Conservation (phyloP, 169 alveolate species). For the Blepharisma undulans region DNA sequence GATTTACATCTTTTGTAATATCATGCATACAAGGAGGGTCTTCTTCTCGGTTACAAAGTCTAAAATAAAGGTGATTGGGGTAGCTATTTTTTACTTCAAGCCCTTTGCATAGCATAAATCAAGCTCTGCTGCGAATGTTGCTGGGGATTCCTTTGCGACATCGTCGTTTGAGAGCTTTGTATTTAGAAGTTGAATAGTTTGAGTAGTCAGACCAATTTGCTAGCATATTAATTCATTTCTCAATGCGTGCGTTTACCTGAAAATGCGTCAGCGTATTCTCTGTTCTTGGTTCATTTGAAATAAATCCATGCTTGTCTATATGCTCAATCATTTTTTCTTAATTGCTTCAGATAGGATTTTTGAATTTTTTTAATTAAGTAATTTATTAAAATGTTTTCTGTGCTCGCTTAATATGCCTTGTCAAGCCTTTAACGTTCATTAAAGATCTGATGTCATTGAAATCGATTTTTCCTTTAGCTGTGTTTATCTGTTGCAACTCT, state of each 20-base stretch:
- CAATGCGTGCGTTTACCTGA: conserved; percentile 14
- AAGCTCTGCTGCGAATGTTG: conserved; percentile 66
- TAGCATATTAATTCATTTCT: conserved; percentile 16
- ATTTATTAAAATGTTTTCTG: not conserved
- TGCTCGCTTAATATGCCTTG: not conserved
- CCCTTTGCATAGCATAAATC: conserved; percentile 87
- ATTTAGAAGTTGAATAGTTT: not conserved
- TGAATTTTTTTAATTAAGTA: not conserved
- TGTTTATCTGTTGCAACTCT: conserved; percentile 12
- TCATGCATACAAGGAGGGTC: conserved; percentile 44
- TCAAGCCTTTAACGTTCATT: not conserved
- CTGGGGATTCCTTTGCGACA: conserved; percentile 84
- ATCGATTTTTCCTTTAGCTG: conserved; percentile 16
- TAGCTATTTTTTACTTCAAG: not conserved
- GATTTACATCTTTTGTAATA: conserved; percentile 54
- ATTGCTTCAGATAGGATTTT: not conserved
- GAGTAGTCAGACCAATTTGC: not conserved
- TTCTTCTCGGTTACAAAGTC: conserved; percentile 21
- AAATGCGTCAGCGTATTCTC: not conserved
- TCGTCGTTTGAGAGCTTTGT: conserved; percentile 51
- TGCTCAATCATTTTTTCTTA: not conserved
- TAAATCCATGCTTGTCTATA: conserved; percentile 3
- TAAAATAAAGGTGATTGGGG: conserved; percentile 14
- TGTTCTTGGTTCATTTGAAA: not conserved
- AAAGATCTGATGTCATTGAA: conserved; percentile 24